Conservation (phyloP, 2,329 filamentous ascomycete species). For the Colletotrichum salicis region DNA sequence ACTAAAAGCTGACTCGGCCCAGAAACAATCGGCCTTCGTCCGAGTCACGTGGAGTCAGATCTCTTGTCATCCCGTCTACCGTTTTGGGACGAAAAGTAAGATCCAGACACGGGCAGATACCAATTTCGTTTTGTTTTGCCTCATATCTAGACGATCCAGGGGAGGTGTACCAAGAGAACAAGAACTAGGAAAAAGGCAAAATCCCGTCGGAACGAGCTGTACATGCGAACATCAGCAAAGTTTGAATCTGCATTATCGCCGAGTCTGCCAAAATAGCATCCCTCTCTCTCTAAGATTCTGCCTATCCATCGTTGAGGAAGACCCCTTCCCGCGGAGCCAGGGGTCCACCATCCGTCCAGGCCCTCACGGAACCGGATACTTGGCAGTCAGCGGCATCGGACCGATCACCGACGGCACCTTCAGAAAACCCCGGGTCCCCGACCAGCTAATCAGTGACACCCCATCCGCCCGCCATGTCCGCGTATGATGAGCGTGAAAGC, state of each 20-base stretch:
- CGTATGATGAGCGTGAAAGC: conserved; percentile 18
- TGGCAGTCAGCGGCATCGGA: not conserved
- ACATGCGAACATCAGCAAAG: conserved; percentile 18
- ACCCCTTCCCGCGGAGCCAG: not conserved
- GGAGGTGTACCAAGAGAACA: too few relatives aligned
- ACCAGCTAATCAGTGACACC: not conserved
- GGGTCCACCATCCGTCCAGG: not conserved
- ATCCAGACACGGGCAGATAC: not conserved
- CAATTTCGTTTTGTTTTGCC: conserved; percentile 1
- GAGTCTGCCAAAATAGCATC: conserved; percentile 6
- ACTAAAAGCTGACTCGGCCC: conserved; percentile 21
- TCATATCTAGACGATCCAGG: not conserved
- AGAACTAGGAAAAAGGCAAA: not conserved
- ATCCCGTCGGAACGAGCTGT: not conserved
- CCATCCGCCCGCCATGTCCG: not conserved
- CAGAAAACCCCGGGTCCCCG: not conserved
- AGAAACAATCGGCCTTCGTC: not conserved
- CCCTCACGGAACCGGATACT: conserved; percentile 2
- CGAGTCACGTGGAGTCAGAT: conserved; percentile 15
- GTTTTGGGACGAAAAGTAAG: conserved; percentile 10
- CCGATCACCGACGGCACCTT: not conserved
- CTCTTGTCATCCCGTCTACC: conserved; percentile 1
- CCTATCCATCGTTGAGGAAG: not conserved
- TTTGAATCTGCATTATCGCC: not conserved
- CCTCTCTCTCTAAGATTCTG: too few relatives aligned